These are phyloP conservation scores for Trichoderma breve DNA, from an alignment of 2,329 filamentous ascomycete species.

Conservation along the genomic window DNA sequence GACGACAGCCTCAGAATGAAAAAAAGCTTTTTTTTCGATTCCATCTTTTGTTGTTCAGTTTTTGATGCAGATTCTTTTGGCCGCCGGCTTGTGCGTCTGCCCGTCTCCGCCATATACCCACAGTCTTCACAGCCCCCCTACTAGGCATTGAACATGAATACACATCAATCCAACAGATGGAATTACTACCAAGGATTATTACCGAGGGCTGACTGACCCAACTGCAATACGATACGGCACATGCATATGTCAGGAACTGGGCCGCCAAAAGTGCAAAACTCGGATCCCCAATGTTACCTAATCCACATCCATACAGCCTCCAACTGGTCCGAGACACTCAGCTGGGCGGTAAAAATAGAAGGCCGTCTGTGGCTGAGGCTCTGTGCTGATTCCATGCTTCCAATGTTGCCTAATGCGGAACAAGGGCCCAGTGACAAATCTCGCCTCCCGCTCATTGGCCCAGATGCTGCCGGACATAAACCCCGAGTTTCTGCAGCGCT, in stretches of 20 bases:
- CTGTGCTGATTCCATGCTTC: neutral
- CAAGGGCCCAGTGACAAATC: neutral
- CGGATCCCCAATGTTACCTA: neutral
- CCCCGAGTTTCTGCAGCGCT: conserved; percentile 54
- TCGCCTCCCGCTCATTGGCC: neutral
- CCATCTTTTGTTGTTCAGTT: neutral
- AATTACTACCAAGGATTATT: neutral
- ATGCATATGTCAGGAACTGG: neutral
- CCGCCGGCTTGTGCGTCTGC: conserved; percentile 1
- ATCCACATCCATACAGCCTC: neutral
- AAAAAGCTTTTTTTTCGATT: neutral
- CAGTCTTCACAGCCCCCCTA: neutral
- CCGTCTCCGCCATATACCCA: neutral
- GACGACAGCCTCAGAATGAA: neutral
- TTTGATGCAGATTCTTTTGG: neutral
- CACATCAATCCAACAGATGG: neutral
- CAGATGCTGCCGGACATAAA: conserved; percentile 36
- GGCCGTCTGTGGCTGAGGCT: neutral
- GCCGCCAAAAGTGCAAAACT: neutral
- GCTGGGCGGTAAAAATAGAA: neutral
- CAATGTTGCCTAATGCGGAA: neutral
- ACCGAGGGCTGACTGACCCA: neutral
- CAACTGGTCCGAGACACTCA: neutral
- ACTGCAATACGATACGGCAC: neutral
- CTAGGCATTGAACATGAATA: neutral